phyloP scores from a whole-genome alignment of 768 basidiomycete genomes.

The Galerina marginata region DNA sequence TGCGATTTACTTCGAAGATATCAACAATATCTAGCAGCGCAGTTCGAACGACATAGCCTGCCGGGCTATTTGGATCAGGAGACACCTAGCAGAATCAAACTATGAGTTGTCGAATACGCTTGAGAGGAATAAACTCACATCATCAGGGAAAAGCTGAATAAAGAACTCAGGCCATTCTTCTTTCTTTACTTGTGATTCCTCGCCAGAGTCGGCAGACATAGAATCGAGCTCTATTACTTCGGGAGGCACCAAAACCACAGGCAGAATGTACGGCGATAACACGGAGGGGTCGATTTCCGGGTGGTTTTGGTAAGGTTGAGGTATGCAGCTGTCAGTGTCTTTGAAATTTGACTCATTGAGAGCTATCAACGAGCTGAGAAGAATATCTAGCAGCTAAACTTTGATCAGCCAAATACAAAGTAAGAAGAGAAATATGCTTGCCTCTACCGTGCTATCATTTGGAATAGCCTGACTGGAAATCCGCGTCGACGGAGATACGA shows the following conservation, averaged over 20 bases:
- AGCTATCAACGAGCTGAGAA: conserved; percentile 63
- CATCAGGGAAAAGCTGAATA: conserved; percentile 68
- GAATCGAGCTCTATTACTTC: conserved; percentile 85
- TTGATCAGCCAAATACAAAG: conserved; percentile 7
- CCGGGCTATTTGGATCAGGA: conserved; percentile 72
- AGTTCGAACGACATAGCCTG: conserved; percentile 81
- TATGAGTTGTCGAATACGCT: neutral
- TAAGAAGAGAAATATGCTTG: conserved; percentile 30
- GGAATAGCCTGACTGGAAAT: conserved; percentile 50
- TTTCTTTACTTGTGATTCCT: conserved; percentile 75
- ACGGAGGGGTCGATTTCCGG: conserved; percentile 44
- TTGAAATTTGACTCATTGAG: conserved; percentile 68
- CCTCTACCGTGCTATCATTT: conserved; percentile 67
- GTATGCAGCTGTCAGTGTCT: conserved; percentile 59
- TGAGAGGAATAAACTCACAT: conserved; percentile 35
- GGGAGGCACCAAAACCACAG: conserved; percentile 83
- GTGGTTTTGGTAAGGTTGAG: conserved; percentile 67
- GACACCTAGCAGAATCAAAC: conserved; percentile 58
- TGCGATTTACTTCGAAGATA: conserved; percentile 95
- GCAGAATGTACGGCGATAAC: conserved; percentile 66
- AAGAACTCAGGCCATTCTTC: conserved; percentile 84
- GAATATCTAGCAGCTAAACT: conserved; percentile 73
- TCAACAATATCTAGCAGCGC: conserved; percentile 78
- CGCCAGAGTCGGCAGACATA: conserved; percentile 69
- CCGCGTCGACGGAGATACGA: conserved; percentile 66